These are phyloP conservation scores for Primulina tabacum DNA, from an alignment of 257 asterid genomes.

Conservation along the genomic window DNA sequence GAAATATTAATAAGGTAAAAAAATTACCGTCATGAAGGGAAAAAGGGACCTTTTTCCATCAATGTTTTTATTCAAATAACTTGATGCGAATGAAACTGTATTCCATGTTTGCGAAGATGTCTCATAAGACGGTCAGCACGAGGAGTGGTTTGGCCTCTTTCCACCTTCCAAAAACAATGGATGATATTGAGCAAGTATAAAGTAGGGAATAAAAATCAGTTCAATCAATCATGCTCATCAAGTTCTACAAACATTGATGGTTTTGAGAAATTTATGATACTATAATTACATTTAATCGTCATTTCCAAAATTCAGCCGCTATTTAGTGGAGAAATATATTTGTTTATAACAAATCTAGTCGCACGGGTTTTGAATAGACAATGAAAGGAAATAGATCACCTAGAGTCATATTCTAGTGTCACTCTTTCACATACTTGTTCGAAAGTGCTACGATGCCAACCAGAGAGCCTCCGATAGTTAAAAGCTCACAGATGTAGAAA, in stretches of 20 bases:
- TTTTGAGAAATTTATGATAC: not conserved
- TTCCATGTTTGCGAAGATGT: slow-evolving; percentile 64
- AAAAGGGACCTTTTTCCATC: slow-evolving; percentile 36
- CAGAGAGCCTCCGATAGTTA: not conserved
- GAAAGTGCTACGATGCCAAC: not conserved
- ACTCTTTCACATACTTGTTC: not conserved
- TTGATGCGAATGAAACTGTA: slow-evolving; percentile 83
- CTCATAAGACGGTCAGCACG: slow-evolving; percentile 79
- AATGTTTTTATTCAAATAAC: slow-evolving; percentile 54
- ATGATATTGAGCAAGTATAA: not conserved
- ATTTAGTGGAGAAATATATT: not conserved
- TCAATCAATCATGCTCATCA: slow-evolving; percentile 8
- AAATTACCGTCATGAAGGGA: slow-evolving; percentile 44
- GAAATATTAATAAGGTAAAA: too few species aligned
- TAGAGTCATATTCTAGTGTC: not conserved
- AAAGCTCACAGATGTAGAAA: not conserved
- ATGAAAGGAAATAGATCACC: not conserved
- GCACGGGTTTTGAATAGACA: not conserved
- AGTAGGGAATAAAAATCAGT: slow-evolving; percentile 5
- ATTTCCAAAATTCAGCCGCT: not conserved
- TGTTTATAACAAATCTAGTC: not conserved
- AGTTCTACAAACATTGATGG: not conserved
- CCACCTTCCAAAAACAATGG: slow-evolving; percentile 50
- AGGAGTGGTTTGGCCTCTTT: slow-evolving; percentile 70
- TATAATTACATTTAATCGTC: not conserved